A percentile compares a stretch with the other conserved stretches of the same genome.
Conservation (phyloP, 345 rosid species). For the Citrus inodora region DNA sequence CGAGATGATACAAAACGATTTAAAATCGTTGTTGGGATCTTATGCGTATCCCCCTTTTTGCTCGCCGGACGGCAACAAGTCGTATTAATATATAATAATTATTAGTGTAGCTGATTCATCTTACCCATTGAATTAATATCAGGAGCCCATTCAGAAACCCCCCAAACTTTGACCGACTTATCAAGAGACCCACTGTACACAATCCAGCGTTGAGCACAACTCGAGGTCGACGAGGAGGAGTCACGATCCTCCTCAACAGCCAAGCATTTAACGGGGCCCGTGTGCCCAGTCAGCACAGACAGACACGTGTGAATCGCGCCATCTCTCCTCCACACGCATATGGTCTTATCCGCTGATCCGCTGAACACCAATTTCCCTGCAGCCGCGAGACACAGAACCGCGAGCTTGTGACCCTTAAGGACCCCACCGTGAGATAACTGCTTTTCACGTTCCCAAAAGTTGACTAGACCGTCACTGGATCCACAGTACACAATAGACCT, state of each 20-base stretch:
- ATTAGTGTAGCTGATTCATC: slow-evolving; percentile 37
- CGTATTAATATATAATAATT: slow-evolving; percentile 18
- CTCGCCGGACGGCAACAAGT: slow-evolving; percentile 35
- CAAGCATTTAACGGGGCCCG: slow-evolving; percentile 87
- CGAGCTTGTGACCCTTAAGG: slow-evolving; percentile 81
- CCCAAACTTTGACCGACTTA: slow-evolving; percentile 94
- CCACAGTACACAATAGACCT: slow-evolving; percentile 67
- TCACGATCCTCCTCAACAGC: slow-evolving; percentile 72
- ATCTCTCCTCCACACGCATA: slow-evolving; percentile 88
- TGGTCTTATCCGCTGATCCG: slow-evolving; percentile 96
- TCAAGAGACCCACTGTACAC: slow-evolving; percentile 92
- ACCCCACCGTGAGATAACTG: slow-evolving; percentile 73
- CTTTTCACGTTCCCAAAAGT: slow-evolving; percentile 76
- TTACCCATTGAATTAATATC: slow-evolving; percentile 37
- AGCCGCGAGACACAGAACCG: slow-evolving; percentile 74
- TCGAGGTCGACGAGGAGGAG: slow-evolving; percentile 21
- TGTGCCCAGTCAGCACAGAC: slow-evolving; percentile 86
- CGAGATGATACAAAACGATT: no score
- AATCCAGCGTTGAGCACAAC: slow-evolving; percentile 56
- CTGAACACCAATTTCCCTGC: slow-evolving; percentile 77
- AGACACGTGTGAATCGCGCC: slow-evolving; percentile 68
- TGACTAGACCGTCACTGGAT: slow-evolving; percentile 88
- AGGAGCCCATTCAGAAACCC: slow-evolving; percentile 61
- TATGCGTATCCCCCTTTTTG: neutral
- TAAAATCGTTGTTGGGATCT: no score